Percentiles rank a stretch among this genome's conserved stretches.
phyloP scores from a whole-genome alignment of 2,329 filamentous ascomycete genomes.

The Alternaria triticina region DNA sequence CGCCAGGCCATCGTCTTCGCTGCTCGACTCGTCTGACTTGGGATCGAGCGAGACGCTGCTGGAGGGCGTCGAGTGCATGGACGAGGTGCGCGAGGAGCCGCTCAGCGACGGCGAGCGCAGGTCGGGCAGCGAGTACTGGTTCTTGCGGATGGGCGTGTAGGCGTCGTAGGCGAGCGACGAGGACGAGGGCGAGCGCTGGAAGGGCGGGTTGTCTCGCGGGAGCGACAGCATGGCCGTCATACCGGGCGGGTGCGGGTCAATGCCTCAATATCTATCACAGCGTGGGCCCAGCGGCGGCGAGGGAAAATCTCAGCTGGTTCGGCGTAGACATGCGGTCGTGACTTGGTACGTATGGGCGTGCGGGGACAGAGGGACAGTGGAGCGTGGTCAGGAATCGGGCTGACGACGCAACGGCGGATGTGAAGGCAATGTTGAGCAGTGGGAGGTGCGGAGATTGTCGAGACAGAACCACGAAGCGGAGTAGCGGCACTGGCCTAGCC shows the following conservation, averaged over 20 bases:
- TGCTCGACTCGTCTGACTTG: constrained; percentile 56
- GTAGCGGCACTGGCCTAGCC: neutral
- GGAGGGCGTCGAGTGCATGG: constrained; percentile 67
- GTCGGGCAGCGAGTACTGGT: constrained; percentile 45
- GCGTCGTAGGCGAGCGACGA: constrained; percentile 53
- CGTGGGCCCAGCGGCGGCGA: constrained; percentile 37
- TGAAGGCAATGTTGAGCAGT: neutral
- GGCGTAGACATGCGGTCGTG: constrained; percentile 44
- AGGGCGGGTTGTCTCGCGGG: constrained; percentile 39
- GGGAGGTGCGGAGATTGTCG: constrained; percentile 6
- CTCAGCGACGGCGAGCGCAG: constrained; percentile 44
- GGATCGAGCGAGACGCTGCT: constrained; percentile 68
- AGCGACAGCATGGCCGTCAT: constrained; percentile 52
- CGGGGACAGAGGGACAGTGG: constrained; percentile 8
- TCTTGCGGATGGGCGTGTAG: constrained; percentile 40
- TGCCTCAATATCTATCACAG: constrained; percentile 30
- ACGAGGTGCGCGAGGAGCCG: constrained; percentile 53
- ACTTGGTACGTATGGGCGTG: constrained; percentile 9
- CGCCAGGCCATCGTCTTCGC: constrained; percentile 52
- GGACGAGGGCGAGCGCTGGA: constrained; percentile 52
- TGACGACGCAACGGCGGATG: constrained; percentile 3
- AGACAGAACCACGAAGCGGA: neutral
- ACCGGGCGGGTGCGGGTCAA: constrained; percentile 24
- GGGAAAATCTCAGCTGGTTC: constrained; percentile 18
- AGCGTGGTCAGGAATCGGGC: constrained; percentile 17